Conservation (phyloP, 2,329 filamentous ascomycete genomes). For the Cladophialophora yegresii region DNA sequence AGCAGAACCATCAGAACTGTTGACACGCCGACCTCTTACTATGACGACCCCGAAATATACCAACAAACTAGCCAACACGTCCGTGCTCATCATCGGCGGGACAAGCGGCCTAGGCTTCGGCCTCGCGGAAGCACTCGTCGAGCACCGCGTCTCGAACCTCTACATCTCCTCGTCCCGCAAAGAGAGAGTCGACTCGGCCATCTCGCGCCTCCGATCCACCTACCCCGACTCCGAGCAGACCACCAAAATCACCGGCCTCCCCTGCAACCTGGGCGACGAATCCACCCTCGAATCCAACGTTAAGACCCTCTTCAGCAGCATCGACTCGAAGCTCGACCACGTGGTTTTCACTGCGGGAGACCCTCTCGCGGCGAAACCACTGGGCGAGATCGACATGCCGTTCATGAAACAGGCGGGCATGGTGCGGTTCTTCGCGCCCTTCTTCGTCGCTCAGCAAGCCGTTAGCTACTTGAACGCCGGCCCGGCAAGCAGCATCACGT, state of each 20-base stretch:
- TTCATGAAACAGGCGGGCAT: constrained; percentile 36
- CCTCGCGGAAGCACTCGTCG: constrained; percentile 55
- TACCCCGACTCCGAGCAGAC: constrained; percentile 43
- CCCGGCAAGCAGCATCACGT: constrained; percentile 43
- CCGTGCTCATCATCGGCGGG: constrained; percentile 56
- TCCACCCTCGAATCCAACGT: constrained; percentile 50
- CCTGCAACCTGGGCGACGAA: constrained; percentile 50
- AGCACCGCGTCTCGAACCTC: constrained; percentile 50
- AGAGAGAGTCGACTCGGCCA: constrained; percentile 44
- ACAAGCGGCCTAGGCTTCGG: constrained; percentile 56
- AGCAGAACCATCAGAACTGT: background rate
- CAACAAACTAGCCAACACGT: constrained; percentile 50
- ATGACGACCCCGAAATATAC: constrained; percentile 31
- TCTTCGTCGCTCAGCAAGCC: constrained; percentile 47
- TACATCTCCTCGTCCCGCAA: constrained; percentile 50
- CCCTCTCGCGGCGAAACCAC: constrained; percentile 23
- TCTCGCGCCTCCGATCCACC: constrained; percentile 45
- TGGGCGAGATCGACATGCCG: constrained; percentile 39
- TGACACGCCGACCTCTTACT: background rate
- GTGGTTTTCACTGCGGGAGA: constrained; percentile 57
- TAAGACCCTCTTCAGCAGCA: constrained; percentile 42
- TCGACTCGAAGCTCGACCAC: constrained; percentile 48
- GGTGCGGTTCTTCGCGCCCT: constrained; percentile 44
- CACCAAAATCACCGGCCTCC: constrained; percentile 44
- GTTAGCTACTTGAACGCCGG: constrained; percentile 35